Base-by-base conservation (phyloP, 805 yeast species). In the Candida sakaeoensis region DNA sequence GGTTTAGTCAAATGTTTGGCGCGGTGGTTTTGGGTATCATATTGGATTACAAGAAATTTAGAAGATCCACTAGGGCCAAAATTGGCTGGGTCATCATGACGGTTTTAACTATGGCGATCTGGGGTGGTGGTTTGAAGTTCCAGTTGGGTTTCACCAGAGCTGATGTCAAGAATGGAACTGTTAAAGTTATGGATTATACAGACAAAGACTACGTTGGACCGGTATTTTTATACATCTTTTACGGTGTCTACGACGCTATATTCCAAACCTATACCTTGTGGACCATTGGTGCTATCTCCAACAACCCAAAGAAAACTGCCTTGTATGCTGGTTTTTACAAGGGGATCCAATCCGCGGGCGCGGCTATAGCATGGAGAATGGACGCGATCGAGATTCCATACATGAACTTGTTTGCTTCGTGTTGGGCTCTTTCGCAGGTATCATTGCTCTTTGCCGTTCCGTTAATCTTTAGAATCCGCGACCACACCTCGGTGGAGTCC, bases 301-400 rank as follows among this genome's bases (percentile, higher is more conserved):
- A 79, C 55, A 71, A 74, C 50, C 71, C 80, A 23, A 70, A 76
- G 60, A 75, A 72, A 55, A 62, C 68, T 28, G 77, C 81, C 18
- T 55, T 78, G 43, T 74, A 75, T 50, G 79, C 80, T 14, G 82
- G 82, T 29, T 75, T 75, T 55, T 79, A 78, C 63, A 80, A 80
- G 63, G 77, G 80, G 42, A 57, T 80, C 43, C 85, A 79, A 60
- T 71, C 79, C 29, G 83, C 82, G 8, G 82, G 81, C 53, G 77
- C 79, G 10, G 84, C 79, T 17, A 64, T 79, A 34, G 72, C 71
- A 10, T 80, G 82, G 83, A 61, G 79, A 49, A 57, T 77, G 45
- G 82, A 78, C 51, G 70, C 76, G 22, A 43, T 62, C 25, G 56
- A 51, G 9, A 44, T 41, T 21, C 45, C 63, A 7, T 79, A 66